These are phyloP conservation scores for Leptographium radiaticola DNA, from an alignment of 2,329 filamentous ascomycete genomes.

Conservation along the genomic window DNA sequence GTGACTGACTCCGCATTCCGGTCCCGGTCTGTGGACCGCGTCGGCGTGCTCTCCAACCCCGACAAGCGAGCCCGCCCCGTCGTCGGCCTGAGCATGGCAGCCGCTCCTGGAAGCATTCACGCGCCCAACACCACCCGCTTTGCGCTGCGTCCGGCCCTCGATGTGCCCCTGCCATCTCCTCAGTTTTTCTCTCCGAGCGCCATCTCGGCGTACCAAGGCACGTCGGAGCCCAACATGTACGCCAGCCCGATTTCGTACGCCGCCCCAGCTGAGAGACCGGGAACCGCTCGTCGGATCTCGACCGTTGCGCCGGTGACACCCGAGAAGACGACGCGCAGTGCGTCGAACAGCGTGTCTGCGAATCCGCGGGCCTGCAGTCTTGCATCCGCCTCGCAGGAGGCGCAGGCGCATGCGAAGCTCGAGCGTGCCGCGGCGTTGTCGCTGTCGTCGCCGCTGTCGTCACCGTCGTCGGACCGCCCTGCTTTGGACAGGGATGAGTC, in stretches of 20 bases:
- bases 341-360: not conserved
- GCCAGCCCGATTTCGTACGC: conserved; percentile 20
- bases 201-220: conserved; percentile 25
- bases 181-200: conserved; percentile 24
- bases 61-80: conserved; percentile 54
- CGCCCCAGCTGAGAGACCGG: conserved; percentile 31
- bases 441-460: not conserved
- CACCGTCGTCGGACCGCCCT: not conserved
- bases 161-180: conserved; percentile 1
- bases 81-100: conserved; percentile 48
- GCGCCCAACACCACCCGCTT: conserved; percentile 8
- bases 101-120: conserved; percentile 47
- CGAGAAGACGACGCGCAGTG: not conserved
- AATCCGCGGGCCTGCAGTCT: not conserved
- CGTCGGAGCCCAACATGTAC: conserved; percentile 32
- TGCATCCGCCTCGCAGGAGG: not conserved
- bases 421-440: not conserved
- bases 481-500: not conserved
- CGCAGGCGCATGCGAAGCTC: not conserved
- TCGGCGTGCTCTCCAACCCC: conserved; percentile 36
- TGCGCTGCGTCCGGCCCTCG: not conserved
- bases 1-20: conserved; percentile 34
- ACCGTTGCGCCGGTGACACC: conserved; percentile 16
- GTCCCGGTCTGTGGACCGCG: conserved; percentile 51
- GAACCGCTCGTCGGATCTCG: conserved; percentile 32